Evolutionary conservation across 371 early-diverging fungal species (phyloP).

Genomic region (Parasitella parasitica): DNA sequence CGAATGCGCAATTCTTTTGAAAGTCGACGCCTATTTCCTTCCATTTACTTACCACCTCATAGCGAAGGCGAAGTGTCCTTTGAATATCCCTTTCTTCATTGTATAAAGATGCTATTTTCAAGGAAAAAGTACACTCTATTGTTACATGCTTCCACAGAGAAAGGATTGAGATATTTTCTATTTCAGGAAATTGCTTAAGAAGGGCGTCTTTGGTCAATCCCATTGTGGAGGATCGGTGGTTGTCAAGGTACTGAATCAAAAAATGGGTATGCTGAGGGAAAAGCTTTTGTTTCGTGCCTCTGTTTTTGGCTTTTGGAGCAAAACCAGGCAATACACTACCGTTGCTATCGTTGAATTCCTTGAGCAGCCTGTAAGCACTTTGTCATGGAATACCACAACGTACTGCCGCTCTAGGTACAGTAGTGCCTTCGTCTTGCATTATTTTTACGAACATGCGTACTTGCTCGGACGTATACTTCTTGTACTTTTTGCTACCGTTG

Average conservation of each 20-base stretch:
- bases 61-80: slow-evolving; percentile 7
- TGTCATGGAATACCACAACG: slow-evolving; percentile 10
- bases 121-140: background rate
- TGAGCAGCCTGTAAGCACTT: slow-evolving; percentile 13
- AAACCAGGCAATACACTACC: slow-evolving; percentile 13
- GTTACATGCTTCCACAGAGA: slow-evolving; percentile 3
- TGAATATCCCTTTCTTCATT: slow-evolving; percentile 1
- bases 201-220: background rate
- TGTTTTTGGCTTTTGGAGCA: slow-evolving; percentile 13
- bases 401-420: slow-evolving; percentile 10
- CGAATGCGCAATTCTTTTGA: slow-evolving; percentile 11
- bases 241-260: slow-evolving; percentile 8
- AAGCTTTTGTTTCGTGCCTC: slow-evolving; percentile 9
- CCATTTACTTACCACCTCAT: slow-evolving; percentile 3
- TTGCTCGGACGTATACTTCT: slow-evolving; percentile 16
- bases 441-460: slow-evolving; percentile 9
- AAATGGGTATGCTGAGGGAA: slow-evolving; percentile 5
- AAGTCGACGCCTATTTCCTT: slow-evolving; percentile 7
- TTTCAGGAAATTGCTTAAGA: background rate
- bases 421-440: slow-evolving; percentile 15
- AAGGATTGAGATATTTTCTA: background rate
- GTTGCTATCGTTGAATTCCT: slow-evolving; percentile 9
- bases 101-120: background rate
- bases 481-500: slow-evolving; percentile 11
- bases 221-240: slow-evolving; percentile 1